Percentiles rank a stretch among this genome's conserved stretches.
Evolutionary conservation across 805 yeast species (phyloP).

Genomic region (Saccharomycopsis fodiens): DNA sequence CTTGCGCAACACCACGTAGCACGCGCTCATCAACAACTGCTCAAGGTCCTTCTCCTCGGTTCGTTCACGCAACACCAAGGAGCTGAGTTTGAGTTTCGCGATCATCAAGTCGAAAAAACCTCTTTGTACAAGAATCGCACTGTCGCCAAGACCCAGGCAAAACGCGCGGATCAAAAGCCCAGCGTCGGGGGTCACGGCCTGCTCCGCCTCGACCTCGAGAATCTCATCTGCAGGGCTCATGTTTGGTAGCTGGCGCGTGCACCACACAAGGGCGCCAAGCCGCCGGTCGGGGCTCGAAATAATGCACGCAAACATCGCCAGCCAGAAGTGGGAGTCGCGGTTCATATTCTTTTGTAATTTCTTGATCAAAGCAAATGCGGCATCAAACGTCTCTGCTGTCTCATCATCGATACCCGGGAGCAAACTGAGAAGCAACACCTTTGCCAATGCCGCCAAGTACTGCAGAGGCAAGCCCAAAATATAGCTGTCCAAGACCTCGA

Average conservation of each 20-base stretch:
- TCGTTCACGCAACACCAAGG: slow-evolving; percentile 40
- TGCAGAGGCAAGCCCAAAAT: slow-evolving; percentile 44
- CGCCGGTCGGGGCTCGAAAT: slow-evolving; percentile 74
- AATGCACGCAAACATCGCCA: slow-evolving; percentile 63
- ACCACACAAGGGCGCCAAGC: slow-evolving; percentile 78
- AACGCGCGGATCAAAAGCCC: slow-evolving; percentile 74
- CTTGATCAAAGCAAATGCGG: slow-evolving; percentile 54
- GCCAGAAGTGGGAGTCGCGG: slow-evolving; percentile 83
- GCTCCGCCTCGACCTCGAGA: slow-evolving; percentile 44
- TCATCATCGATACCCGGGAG: slow-evolving; percentile 92
- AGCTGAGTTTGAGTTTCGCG: slow-evolving; percentile 56
- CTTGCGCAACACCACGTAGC: slow-evolving; percentile 61
- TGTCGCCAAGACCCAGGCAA: slow-evolving; percentile 58
- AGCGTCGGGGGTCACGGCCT: slow-evolving; percentile 67
- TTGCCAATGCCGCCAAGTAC: slow-evolving; percentile 46
- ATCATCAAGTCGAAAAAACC: slow-evolving; percentile 81
- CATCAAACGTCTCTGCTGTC: slow-evolving; percentile 69
- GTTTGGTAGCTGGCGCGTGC: slow-evolving; percentile 55
- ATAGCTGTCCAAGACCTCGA: slow-evolving; percentile 51
- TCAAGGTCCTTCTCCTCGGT: slow-evolving; percentile 45
- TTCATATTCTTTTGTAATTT: slow-evolving; percentile 45
- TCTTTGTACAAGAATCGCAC: slow-evolving; percentile 66
- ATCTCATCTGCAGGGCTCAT: slow-evolving; percentile 29
- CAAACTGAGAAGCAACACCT: slow-evolving; percentile 65
- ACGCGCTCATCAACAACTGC: slow-evolving; percentile 51